Base-by-base conservation (phyloP, 495 filamentous ascomycete genomes). In the Penicillium parvum region DNA sequence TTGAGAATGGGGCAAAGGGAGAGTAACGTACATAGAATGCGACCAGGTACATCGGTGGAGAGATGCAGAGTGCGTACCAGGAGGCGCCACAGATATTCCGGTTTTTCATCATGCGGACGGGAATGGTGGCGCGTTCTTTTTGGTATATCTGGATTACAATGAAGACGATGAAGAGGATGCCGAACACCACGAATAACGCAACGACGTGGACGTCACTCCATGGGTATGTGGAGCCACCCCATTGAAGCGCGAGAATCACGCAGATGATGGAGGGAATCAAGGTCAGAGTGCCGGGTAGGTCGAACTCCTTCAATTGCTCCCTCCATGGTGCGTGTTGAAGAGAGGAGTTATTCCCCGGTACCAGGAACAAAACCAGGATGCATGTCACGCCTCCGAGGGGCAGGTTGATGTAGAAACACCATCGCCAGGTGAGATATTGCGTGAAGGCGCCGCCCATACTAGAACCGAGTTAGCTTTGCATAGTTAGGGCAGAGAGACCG, bases 371-470 rank as follows among this genome's bases (percentile, higher is more conserved):
- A 15, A 57, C 19, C 2, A 45, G 11, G 3, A 47, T 12, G 9
- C 34, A 32, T 3, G 74, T 66, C 7, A 74, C 32, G 6, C 60
- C 76, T 11, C 79, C 79, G 23, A 83, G 69, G 5, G 81, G 78
- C 26, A 83, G 55, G 33, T 60, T 78, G 42, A 79, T 68, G 32
- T 79, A 78, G 53, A 81, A 81, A 47, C 76, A 81, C 76, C 76
- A 81, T 27, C 76, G 39, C 73, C 74, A 79, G 5, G 70, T 66
- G 0, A 73, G 57, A 1, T 60, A 37, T 20, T 72, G 64, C 2
- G 72, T 76, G 25, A 77, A 75, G 1, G 63, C 71, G n/a, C 74
- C 73, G 1, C 73, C 73, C 8, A 74, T 5, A 11, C 84, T 49
- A 22, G n/a, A n/a, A n/a, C n/a, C n/a, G n/a, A n/a, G 16, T 36